Conservation (phyloP, 2,329 filamentous ascomycete species). For the Penicillium sp. region DNA sequence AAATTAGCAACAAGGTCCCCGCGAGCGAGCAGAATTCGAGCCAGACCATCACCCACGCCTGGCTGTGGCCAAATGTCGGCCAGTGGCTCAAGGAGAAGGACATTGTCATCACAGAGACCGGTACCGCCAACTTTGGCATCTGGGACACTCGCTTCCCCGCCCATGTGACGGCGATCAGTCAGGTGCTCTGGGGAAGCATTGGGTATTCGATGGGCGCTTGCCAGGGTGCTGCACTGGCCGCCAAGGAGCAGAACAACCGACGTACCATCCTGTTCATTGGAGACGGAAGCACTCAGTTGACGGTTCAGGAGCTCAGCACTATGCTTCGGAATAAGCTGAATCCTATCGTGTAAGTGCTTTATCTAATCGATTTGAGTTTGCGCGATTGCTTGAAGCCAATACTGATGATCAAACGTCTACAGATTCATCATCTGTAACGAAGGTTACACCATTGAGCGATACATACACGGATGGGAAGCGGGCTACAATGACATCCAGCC, state of each 20-base stretch:
- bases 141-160: conserved; percentile 80
- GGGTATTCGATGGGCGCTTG: conserved; percentile 65
- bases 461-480: conserved; percentile 80
- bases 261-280: conserved; percentile 85
- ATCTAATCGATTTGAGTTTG: neutral
- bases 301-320: conserved; percentile 79
- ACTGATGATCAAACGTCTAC: neutral
- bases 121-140: conserved; percentile 85
- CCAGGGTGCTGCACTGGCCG: conserved; percentile 72
- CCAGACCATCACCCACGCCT: conserved; percentile 52
- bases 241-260: conserved; percentile 63
- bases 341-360: conserved; percentile 67
- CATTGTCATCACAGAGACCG: conserved; percentile 82
- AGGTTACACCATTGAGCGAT: conserved; percentile 86
- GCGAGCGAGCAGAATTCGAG: conserved; percentile 33
- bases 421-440: conserved; percentile 81
- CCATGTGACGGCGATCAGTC: conserved; percentile 76
- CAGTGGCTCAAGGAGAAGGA: conserved; percentile 72
- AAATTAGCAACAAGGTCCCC: conserved; percentile 57
- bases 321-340: conserved; percentile 75
- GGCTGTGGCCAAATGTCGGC: conserved; percentile 74
- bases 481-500: conserved; percentile 76
- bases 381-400: neutral
- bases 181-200: conserved; percentile 72
- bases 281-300: conserved; percentile 84